Percentiles rank a stretch among this genome's conserved stretches.
These are phyloP conservation scores for Eutypella sp. DNA, from an alignment of 2,329 filamentous ascomycete species.

Conservation along the genomic window DNA sequence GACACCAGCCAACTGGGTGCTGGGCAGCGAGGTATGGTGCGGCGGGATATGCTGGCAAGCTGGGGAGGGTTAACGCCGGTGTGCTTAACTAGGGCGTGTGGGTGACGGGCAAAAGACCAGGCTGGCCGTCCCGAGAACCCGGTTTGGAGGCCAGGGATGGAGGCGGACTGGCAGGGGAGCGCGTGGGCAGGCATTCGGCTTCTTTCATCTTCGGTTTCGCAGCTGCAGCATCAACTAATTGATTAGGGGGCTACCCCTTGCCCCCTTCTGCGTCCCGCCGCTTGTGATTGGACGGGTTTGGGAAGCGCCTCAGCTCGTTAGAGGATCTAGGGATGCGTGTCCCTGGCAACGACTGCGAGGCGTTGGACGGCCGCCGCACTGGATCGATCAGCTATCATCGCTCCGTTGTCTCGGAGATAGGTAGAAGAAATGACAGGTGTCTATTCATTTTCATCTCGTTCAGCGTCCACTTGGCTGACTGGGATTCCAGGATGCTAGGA, in stretches of 20 bases:
- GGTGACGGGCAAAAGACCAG: not conserved
- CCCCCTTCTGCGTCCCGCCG: not conserved
- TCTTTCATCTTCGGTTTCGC: not conserved
- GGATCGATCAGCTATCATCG: not conserved
- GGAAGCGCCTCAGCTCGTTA: not conserved
- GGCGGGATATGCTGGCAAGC: too few relatives aligned
- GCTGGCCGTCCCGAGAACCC: not conserved
- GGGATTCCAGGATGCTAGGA: too few relatives aligned
- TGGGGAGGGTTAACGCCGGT: too few relatives aligned
- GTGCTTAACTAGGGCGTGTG: not conserved
- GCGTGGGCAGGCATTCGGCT: not conserved
- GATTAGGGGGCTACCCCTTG: too few relatives aligned
- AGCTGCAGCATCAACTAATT: too few relatives aligned
- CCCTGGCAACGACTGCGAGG: too few relatives aligned
- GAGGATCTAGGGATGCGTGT: not conserved
- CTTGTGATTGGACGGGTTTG: not conserved
- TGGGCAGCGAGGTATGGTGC: too few relatives aligned
- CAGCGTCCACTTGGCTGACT: too few relatives aligned
- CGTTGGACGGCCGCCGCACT: not conserved
- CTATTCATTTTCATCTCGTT: too few relatives aligned
- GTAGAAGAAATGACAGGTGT: not conserved
- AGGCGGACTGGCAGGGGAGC: not conserved
- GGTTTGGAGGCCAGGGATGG: not conserved
- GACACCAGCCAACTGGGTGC: not conserved
- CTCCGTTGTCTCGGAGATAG: not conserved